Base-by-base conservation (phyloP, 1,284 basidiomycete genomes). In the Polyporus tsugae region DNA sequence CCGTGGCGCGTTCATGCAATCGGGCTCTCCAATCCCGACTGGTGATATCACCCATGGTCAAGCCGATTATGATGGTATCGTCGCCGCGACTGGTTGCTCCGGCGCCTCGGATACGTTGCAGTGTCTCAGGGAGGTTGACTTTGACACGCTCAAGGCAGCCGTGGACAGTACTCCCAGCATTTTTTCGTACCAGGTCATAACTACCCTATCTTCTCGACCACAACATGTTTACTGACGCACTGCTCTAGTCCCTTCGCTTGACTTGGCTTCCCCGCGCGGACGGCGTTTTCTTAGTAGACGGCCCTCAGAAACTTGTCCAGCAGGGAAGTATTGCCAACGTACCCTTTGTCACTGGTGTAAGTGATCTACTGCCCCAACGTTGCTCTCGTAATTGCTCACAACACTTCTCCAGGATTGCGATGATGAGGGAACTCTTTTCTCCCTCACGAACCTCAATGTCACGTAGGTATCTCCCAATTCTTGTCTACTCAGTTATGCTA, bases 181-280 rank as follows among this genome's bases (percentile, higher is more conserved):
- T 6, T 75, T 77, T 10, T 59, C 36, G 33, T 55, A 17, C 17
- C 52, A 55, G 33, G 52, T 55, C 7, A 33, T 13, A 2, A 6
- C 52, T 33, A 19, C 22, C 11, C 7, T 55, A 2, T 2, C 33
- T 2, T 10, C 6, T 33, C 2, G 13, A 55, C 0, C 17, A 4
- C 0, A 1, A 1, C 29, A 17, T 10, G 15, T 13, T 4, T 35
- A 6, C 11, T 52, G 33, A 55, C 29, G 0, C 29, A 19, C 3
- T 19, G 17, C 52, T 6, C 33, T 9, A 55, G 52, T 55, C 52
- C 33, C 52, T 55, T 35, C 52, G 33, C 33, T 35, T 79, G 29
- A 70, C 79, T 0, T 84, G 79, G 78, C 64, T 78, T 7, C 82
- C 82, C 9, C 75, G 80, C 6, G 78, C 77, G 2, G 83, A 84